Evolutionary conservation across 2,329 filamentous ascomycete genomes (phyloP).

Genomic region (Xenoacremonium recifei): DNA sequence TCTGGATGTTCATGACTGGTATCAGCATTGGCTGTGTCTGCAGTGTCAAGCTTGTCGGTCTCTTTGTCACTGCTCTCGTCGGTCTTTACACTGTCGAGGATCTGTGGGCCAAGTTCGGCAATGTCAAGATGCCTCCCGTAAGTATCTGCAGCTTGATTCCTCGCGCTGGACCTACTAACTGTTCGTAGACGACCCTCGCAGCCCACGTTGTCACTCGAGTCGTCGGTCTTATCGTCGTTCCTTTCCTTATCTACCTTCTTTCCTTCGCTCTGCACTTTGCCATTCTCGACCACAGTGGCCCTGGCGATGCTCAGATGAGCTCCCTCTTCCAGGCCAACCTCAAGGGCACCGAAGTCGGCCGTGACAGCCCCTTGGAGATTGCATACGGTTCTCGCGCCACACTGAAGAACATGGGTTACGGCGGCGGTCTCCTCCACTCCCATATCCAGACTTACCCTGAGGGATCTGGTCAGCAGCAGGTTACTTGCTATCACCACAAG

Average conservation of each 20-base stretch:
- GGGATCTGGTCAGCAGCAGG: constrained; percentile 89
- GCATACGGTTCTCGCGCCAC: constrained; percentile 87
- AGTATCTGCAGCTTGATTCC: constrained; percentile 23
- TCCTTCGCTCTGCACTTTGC: constrained; percentile 95
- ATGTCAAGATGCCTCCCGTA: constrained; percentile 85
- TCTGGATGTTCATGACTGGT: constrained; percentile 91
- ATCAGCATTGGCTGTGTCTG: constrained; percentile 96
- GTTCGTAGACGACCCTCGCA: constrained; percentile 57
- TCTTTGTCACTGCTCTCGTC: constrained; percentile 93
- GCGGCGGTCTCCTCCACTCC: constrained; percentile 91
- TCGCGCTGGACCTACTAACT: constrained; percentile 7
- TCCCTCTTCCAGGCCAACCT: constrained; percentile 98
- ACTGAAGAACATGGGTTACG: constrained; percentile 99
- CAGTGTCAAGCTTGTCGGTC: constrained; percentile 97
- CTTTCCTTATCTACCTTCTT: constrained; percentile 88
- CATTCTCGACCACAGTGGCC: constrained; percentile 88
- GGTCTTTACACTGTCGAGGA: constrained; percentile 96
- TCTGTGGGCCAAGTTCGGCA: constrained; percentile 96
- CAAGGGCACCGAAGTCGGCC: constrained; percentile 87
- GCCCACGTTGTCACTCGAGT: constrained; percentile 80
- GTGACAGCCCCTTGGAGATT: constrained; percentile 90
- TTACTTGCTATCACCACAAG: constrained; percentile 99
- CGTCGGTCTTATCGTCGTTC: constrained; percentile 83
- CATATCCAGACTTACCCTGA: constrained; percentile 96
- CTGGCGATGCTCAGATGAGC: constrained; percentile 99